Conservation (phyloP, 352 stramenopile genomes). For the Blastocystis sp. region DNA sequence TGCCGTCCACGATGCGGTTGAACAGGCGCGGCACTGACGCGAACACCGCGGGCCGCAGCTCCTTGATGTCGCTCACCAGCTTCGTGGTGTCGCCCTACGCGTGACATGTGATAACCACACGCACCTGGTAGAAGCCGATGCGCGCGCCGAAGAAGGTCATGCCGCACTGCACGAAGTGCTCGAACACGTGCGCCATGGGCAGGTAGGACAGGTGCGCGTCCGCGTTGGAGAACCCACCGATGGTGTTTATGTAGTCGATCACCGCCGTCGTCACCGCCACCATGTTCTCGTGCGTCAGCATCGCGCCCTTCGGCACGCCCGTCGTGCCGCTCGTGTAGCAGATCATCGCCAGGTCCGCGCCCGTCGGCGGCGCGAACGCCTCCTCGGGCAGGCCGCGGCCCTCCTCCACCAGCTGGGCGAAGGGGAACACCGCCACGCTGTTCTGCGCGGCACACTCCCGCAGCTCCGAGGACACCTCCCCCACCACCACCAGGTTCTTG, state of each 20-base stretch:
- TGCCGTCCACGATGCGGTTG: slow-evolving; percentile 79
- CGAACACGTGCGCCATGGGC: slow-evolving; percentile 71
- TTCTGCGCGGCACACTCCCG: not conserved
- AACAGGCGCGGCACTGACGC: slow-evolving; percentile 72
- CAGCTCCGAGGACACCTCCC: not conserved
- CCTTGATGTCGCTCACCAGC: slow-evolving; percentile 65
- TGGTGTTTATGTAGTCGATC: slow-evolving; percentile 62
- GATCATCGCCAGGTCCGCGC: slow-evolving; percentile 84
- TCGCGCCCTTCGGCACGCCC: slow-evolving; percentile 88
- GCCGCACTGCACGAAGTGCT: slow-evolving; percentile 72
- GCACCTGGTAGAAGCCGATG: slow-evolving; percentile 70
- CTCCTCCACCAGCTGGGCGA: slow-evolving; percentile 43
- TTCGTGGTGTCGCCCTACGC: slow-evolving; percentile 73
- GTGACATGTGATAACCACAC: slow-evolving; percentile 71
- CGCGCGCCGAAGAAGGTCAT: slow-evolving; percentile 68
- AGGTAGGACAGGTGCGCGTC: slow-evolving; percentile 71
- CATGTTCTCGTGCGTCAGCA: slow-evolving; percentile 86
- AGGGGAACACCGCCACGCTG: slow-evolving; percentile 18
- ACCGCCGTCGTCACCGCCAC: slow-evolving; percentile 74
- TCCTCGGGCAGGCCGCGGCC: slow-evolving; percentile 69
- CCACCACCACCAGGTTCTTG: slow-evolving; percentile 64
- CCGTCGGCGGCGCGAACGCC: slow-evolving; percentile 72
- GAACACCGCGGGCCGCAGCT: slow-evolving; percentile 70
- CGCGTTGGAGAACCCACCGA: slow-evolving; percentile 71
- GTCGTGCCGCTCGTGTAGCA: slow-evolving; percentile 92